These are phyloP conservation scores for Macadamia tetraphylla DNA, from an alignment of 164 flowering plant species.

Conservation along the genomic window DNA sequence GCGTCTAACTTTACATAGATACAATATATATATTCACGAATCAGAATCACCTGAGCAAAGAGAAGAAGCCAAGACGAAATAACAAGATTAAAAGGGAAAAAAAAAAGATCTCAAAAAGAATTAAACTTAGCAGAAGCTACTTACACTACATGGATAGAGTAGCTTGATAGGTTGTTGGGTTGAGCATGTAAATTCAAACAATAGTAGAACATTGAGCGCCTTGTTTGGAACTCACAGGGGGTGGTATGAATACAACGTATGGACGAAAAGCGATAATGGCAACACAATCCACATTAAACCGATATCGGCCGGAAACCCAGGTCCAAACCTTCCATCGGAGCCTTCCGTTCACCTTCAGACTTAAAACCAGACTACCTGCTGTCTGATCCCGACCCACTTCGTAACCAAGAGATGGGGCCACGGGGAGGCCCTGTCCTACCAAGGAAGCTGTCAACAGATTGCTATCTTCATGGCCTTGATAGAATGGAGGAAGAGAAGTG, in stretches of 20 bases:
- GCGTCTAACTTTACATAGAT: too few species aligned
- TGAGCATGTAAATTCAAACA: conserved; percentile 10
- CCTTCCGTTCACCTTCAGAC: conserved; percentile 44
- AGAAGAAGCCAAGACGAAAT: too few species aligned
- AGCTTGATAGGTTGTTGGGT: too few species aligned
- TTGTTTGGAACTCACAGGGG: conserved; percentile 15
- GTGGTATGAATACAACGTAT: neutral
- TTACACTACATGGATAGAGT: too few species aligned
- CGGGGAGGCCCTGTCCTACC: conserved; percentile 31
- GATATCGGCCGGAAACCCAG: conserved; percentile 56
- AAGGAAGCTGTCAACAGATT: conserved; percentile 19
- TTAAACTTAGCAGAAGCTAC: neutral
- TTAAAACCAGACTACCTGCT: conserved; percentile 36
- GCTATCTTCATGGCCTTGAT: conserved; percentile 28
- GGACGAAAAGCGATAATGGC: conserved; percentile 15
- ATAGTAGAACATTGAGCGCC: conserved; percentile 23
- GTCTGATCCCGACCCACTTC: conserved; percentile 47
- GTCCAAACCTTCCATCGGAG: conserved; percentile 67
- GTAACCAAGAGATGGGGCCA: conserved; percentile 46
- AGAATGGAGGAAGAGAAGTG: conserved; percentile 23
- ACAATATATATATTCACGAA: neutral
- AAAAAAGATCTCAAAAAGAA: neutral
- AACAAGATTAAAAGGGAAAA: too few species aligned
- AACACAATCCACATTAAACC: conserved; percentile 43
- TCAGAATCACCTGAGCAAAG: neutral